Evolutionary conservation across 2,329 filamentous ascomycete species (phyloP), one percentile per base, ranked within the genome.

Genomic region (Paradendryphiella salina): DNA sequence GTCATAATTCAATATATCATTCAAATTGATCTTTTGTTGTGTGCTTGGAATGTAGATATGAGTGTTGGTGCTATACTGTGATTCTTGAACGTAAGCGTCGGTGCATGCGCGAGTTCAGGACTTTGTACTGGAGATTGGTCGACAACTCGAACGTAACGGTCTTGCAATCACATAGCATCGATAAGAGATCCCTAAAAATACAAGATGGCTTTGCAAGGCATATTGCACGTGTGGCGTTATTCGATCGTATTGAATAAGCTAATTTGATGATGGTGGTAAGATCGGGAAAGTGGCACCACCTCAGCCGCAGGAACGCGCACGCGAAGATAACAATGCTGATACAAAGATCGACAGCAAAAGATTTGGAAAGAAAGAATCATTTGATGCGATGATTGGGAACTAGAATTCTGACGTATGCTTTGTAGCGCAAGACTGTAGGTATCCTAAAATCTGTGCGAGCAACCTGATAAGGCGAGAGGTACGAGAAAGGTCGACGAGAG

Each of bases 251-350:
- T 37, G 33, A 11, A 11, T 35, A 38, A 31, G 43, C 43, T 45
- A 21, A 33, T 17, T 20, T 29, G 40, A 21, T 31, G 26, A 15
- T 39, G 21, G 51, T 54, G 46, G 51, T 51, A 48, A 40, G 52
- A 47, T 32, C 26, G 23, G 8, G 17, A 4, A 32, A 31, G 38
- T 52, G 47, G 42, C 43, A 36, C 48, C 48, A 52, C 38, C 15
- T 38, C 23, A 17, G 28, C 34, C 43, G 18, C 34, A 7, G 29
- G 31, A 36, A 23, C 42, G 36, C 5, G 10, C 10, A 8, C 4
- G 26, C 40, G 31, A 5, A 21, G 18, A 32, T n/a, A 44, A 21
- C 2, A 4, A 13, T 26, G 2, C 40, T 15, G 29, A 26, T 23
- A 37, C 34, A 20, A 23, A 5, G 10, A 20, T 11, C n/a, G 4